Base-by-base conservation (phyloP, 768 basidiomycete genomes). In the Lactarius trivialis region DNA sequence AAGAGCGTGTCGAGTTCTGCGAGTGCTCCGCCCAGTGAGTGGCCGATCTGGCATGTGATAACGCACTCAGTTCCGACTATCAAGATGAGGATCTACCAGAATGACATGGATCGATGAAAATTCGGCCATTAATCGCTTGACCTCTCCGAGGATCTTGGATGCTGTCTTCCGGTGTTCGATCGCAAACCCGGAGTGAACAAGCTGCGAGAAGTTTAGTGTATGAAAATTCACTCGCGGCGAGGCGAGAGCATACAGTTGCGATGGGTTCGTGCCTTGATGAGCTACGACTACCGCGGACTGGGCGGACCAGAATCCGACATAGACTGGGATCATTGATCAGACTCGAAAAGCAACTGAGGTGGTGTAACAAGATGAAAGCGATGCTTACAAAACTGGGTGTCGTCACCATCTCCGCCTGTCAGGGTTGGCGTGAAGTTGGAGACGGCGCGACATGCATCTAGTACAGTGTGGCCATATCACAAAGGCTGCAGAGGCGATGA, bases 321-420 rank as follows among this genome's bases (percentile, higher is more conserved):
- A 67, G 60, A 54, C 66, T 67, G 51, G 14, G 14, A 55, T 55
- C 3, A 2, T 60, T n/a, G 15, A 36, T 58, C 19, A 60, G 36
- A 11, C 26, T 32, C 26, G 14, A 43, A 39, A 39, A 41, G 15
- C 6, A 34, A 33, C 39, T n/a, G 15, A 7, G 14, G 21, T 34
- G 11, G 21, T 7, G 17, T 14, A 17, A 11, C 24, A 52, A 19
- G 19, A 19, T 45, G 19, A 15, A 30, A 28, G n/a, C 0, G 26
- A 28, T 37, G 65, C 74, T 60, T 64, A 82, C 82, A 83, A 36
- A 75, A 76, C 64, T 83, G 82, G n/a, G 77, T 69, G 12, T 49
- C 71, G 28, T 77, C 69, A 2, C 80, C 82, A 66, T 84, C 77
- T 0, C 84, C 83, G 15, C 82, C 83, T n/a, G 75, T 71, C 50